A percentile compares a stretch with the other conserved stretches of the same genome.
phyloP scores from a whole-genome alignment of 108 stramenopile species.

The Nannochloropsis salina region DNA sequence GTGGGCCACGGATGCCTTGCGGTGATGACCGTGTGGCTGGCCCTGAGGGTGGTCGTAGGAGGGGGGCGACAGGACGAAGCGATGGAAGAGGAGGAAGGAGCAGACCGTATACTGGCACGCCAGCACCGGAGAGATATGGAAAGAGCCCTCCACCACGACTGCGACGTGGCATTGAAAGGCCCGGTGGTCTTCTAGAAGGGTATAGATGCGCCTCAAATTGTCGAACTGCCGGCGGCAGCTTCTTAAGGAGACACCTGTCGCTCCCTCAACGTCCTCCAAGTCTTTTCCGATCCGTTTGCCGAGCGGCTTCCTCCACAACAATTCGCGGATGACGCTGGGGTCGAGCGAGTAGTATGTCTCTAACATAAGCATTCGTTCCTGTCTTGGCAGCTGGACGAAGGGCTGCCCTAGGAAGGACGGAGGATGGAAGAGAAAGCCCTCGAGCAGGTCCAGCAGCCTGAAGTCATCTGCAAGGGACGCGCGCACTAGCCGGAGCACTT shows the following conservation, averaged over 20 bases:
- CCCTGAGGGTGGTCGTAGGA: not conserved
- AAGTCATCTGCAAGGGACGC: not conserved
- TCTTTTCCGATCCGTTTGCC: constrained; percentile 31
- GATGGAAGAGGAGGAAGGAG: not conserved
- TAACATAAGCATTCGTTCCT: not conserved
- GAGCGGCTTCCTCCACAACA: constrained; percentile 28
- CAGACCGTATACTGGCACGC: constrained; percentile 19
- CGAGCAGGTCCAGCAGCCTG: not conserved
- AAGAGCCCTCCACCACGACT: not conserved
- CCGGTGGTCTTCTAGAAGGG: not conserved
- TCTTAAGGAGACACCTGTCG: constrained; percentile 26
- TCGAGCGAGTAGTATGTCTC: not conserved
- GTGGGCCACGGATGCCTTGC: not conserved
- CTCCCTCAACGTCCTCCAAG: constrained; percentile 36
- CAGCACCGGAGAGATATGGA: not conserved
- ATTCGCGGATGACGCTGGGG: not conserved
- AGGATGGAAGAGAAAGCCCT: not conserved
- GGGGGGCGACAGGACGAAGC: not conserved
- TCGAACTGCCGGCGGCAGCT: constrained; percentile 42
- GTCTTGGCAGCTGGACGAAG: not conserved
- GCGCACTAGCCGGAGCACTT: not conserved
- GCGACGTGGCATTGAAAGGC: constrained; percentile 6
- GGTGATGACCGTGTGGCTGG: not conserved
- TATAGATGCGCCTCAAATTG: constrained; percentile 25
- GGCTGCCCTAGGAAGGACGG: not conserved